Percentiles rank a stretch among this genome's conserved stretches.
Conservation (phyloP, 1,284 basidiomycete genomes). For the Naganishia liquefaciens region DNA sequence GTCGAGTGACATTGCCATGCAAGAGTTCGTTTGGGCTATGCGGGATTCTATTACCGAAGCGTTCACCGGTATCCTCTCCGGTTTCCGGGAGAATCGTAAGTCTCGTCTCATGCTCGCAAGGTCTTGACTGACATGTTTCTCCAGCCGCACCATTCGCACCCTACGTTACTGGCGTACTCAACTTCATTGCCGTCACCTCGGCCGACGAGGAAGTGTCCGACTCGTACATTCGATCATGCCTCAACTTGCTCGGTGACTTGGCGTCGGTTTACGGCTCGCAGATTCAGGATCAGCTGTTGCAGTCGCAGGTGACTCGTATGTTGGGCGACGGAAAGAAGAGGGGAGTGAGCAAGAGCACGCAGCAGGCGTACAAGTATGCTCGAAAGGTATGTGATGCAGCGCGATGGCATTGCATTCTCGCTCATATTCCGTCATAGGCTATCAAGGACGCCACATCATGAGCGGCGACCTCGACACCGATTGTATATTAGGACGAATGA, state of each 20-base stretch:
- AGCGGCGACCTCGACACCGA: slow-evolving; percentile 2
- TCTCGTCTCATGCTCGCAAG: slow-evolving; percentile 23
- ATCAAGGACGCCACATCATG: slow-evolving; percentile 36
- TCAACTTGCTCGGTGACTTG: slow-evolving; percentile 88
- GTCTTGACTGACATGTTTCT: slow-evolving; percentile 13
- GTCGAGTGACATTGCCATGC: slow-evolving; percentile 57
- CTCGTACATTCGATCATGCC: slow-evolving; percentile 69
- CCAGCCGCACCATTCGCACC: slow-evolving; percentile 61
- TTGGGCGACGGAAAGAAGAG: slow-evolving; percentile 63
- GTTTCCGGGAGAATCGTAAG: slow-evolving; percentile 77
- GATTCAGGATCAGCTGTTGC: slow-evolving; percentile 60
- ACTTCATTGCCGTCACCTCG: slow-evolving; percentile 77
- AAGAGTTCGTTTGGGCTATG: slow-evolving; percentile 84
- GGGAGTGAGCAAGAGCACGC: slow-evolving; percentile 56
- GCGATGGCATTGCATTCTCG: not conserved
- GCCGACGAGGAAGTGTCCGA: slow-evolving; percentile 79
- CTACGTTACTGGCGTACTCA: slow-evolving; percentile 74
- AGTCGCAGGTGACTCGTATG: slow-evolving; percentile 78
- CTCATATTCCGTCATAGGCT: slow-evolving; percentile 12
- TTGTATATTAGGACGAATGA: slow-evolving; percentile 11
- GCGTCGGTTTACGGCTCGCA: slow-evolving; percentile 78
- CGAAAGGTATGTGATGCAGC: slow-evolving; percentile 54
- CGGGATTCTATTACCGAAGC: slow-evolving; percentile 96
- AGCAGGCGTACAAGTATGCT: slow-evolving; percentile 60
- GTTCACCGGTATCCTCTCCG: slow-evolving; percentile 91